These are phyloP conservation scores for Penicillium freii DNA, from an alignment of 2,329 filamentous ascomycete species.

Conservation along the genomic window DNA sequence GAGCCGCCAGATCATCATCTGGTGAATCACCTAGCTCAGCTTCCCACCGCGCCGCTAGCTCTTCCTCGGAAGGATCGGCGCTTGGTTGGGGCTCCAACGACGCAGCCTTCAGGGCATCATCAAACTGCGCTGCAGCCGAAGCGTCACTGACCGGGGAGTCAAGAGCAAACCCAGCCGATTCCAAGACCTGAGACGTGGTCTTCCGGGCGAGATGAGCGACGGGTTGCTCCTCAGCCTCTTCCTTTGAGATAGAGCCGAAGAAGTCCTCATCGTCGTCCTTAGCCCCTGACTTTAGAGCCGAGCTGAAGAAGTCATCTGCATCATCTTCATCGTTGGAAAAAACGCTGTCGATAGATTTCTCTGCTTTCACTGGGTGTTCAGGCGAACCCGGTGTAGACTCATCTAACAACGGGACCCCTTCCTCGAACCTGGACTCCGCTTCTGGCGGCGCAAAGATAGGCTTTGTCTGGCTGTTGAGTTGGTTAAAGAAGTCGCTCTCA, in stretches of 20 bases:
- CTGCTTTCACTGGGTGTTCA: conserved; percentile 27
- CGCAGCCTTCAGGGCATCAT: conserved; percentile 24
- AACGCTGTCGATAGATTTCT: conserved; percentile 28
- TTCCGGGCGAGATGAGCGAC: conserved; percentile 58
- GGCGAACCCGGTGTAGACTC: conserved; percentile 30
- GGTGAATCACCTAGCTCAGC: conserved; percentile 67
- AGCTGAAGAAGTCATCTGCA: conserved; percentile 40
- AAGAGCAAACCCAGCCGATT: conserved; percentile 45
- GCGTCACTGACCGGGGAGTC: conserved; percentile 29
- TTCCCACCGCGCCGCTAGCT: conserved; percentile 78
- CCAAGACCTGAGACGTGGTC: conserved; percentile 66
- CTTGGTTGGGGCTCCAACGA: conserved; percentile 11
- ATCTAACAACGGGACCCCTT: conserved; percentile 64
- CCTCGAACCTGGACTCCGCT: conserved; percentile 63
- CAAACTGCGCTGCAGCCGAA: conserved; percentile 32
- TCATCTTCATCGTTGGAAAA: conserved; percentile 43
- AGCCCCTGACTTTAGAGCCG: conserved; percentile 1
- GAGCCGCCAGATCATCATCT: conserved; percentile 71
- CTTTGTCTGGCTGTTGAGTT: conserved; percentile 45
- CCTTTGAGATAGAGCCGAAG: conserved; percentile 31
- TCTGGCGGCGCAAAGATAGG: conserved; percentile 40
- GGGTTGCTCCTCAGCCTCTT: conserved; percentile 14
- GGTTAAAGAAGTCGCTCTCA: conserved; percentile 61
- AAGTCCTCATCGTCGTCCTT: conserved; percentile 22
- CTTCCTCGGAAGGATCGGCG: conserved; percentile 48